Base-by-base conservation (phyloP, 2,329 filamentous ascomycete species). In the Teratosphaeria zuluensis region DNA sequence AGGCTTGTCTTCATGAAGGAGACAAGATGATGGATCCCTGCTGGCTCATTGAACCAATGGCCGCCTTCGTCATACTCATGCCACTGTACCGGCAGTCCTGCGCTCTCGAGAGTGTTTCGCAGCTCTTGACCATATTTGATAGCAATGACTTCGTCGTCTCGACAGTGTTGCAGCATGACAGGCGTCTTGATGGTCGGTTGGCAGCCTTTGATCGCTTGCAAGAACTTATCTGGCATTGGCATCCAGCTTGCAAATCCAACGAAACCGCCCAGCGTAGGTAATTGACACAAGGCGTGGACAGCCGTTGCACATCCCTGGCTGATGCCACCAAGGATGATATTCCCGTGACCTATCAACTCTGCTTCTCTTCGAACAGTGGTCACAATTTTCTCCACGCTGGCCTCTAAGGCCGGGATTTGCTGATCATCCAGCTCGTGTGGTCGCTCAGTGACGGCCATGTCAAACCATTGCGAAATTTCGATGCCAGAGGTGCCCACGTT, bases 281-380 rank as follows among this genome's bases (percentile, higher is more conserved):
- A 56, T 16, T 42, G 12, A 42, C 12, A 42, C 12, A 42, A 42
- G 2, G 64, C 62, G 58, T 62, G 57, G 14, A 66, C 55, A 3
- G 58, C 63, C 2, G 63, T 59, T 2, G 64, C 66, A 53, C 61
- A 62, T 4, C 65, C 65, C 53, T 66, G 66, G 33, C 64, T 65
- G 14, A 68, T 65, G 32, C 65, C 66, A 2, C 59, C 63, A 24
- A 68, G 56, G 14, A 65, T 54, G 6, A 67, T 54, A 16, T 60
- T 24, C 11, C 56, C 53, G 31, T 51, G 33, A 12, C 66, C 65
- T 8, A 66, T 58, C 32, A 62, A 53, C 1, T 31, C 51, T 11
- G 57, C 64, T 33, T 66, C 66, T 33, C 58, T 31, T 1, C 55
- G 42, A 3, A 66, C 55, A 33, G 61, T 52, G 2, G 38, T 16